Base-by-base conservation (phyloP, 768 basidiomycete genomes). In the Suillus ampliporus region DNA sequence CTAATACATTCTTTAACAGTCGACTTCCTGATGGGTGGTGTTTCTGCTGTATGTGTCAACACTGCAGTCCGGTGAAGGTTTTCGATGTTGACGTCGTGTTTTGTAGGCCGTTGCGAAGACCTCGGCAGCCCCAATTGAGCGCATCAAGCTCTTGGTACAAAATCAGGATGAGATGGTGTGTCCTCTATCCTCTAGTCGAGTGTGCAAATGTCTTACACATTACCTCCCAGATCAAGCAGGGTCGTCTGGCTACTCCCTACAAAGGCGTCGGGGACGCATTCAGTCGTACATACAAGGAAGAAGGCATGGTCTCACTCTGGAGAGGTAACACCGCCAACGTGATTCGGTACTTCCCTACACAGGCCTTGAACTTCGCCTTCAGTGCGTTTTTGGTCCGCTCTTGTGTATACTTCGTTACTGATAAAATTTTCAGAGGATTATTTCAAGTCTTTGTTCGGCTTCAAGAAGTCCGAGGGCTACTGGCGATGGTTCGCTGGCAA, bases 321-420 rank as follows among this genome's bases (percentile, higher is more conserved):
- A 85, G 97, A 83, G 97, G 97, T 80, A 99, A 99, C 89, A 99
- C 97, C 63, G 97, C 97, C 87, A 99, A 99, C 83, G 97, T 99
- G 82, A 97, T 99, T 84, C 96, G 97, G 78, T 99, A 99, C 92
- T 99, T 99, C 95, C 97, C 97, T 58, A 99, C 97, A 62, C 97
- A 99, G 80, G 97, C 97, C 44, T 82, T 99, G 72, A 99, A 99
- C 92, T 99, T 99, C 74, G 97, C 97, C 77, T 99, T 98, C 91
- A 99, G 93, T 97, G 71, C 71, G 95, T 88, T 46, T 69, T 54
- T 63, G 21, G 14, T 26, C 26, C 26, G 1, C 1, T 17, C 44
- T 0, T 40, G n/a, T 40, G 21, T 44, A 17, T 35, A 7, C 52
- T 14, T 21, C 40, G 2, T 58, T 19, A 14, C 6, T 5, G 2